phyloP scores from a whole-genome alignment of 1,139 yeast genomes.

The Maudiozyma humilis region DNA sequence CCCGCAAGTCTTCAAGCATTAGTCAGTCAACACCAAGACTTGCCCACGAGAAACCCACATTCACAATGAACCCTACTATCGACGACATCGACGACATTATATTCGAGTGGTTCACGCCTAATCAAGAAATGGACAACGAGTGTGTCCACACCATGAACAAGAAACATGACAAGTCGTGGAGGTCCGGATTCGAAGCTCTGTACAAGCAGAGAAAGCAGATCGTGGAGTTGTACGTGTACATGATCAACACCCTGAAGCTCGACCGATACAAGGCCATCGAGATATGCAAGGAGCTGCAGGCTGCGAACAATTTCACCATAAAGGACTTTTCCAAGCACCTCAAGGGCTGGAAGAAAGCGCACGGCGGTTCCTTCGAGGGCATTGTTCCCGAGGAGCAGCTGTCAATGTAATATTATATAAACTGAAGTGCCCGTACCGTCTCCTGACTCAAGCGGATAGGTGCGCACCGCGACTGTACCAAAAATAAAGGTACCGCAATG shows the following conservation, averaged over 20 bases:
- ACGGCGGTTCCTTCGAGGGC: slow-evolving; percentile 18
- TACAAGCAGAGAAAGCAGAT: slow-evolving; percentile 26
- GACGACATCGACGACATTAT: slow-evolving; percentile 23
- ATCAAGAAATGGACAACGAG: slow-evolving; percentile 20
- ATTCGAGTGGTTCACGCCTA: slow-evolving; percentile 31
- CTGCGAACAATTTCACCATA: slow-evolving; percentile 6
- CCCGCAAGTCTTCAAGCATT: neutral
- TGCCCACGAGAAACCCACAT: slow-evolving; percentile 2
- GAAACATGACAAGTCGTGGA: slow-evolving; percentile 24
- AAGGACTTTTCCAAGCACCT: slow-evolving; percentile 16
- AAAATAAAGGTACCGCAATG: too few relatives aligned
- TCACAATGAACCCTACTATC: slow-evolving; percentile 15
- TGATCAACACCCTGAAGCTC: slow-evolving; percentile 20
- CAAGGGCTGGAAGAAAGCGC: slow-evolving; percentile 21
- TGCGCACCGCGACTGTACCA: too few relatives aligned
- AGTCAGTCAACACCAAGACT: neutral
- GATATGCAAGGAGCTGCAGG: slow-evolving; percentile 16
- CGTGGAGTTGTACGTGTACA: slow-evolving; percentile 27
- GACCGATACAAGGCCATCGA: slow-evolving; percentile 25
- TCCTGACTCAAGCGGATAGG: too few relatives aligned
- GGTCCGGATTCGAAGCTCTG: slow-evolving; percentile 16
- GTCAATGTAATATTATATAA: neutral
- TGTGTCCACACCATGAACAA: slow-evolving; percentile 30
- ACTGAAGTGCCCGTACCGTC: too few relatives aligned
- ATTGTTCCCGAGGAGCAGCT: slow-evolving; percentile 3